Evolutionary conservation across 495 filamentous ascomycete genomes (phyloP).

Genomic region (Lophiotrema nucula): DNA sequence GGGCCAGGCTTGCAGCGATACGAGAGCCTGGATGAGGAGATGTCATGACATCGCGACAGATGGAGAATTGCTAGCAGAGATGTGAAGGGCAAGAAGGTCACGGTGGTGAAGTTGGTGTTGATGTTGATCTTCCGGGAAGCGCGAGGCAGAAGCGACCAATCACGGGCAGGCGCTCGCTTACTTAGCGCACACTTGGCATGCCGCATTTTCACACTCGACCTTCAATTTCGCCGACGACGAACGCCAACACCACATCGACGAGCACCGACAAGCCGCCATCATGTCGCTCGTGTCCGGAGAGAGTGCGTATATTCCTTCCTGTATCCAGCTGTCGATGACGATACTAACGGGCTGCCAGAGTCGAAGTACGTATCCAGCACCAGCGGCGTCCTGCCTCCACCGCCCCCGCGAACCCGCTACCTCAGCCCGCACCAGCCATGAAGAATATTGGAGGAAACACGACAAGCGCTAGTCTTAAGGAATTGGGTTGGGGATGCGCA

Average conservation of each 20-base stretch:
- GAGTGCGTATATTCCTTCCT: no score
- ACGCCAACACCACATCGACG: slow-evolving; percentile 15
- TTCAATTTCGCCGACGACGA: not conserved
- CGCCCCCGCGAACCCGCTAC: not conserved
- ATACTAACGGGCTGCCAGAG: no score
- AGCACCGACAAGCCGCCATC: slow-evolving; percentile 30
- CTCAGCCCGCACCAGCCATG: not conserved
- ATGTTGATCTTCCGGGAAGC: not conserved
- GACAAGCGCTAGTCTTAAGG: not conserved
- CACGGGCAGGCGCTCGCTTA: not conserved
- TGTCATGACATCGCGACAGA: not conserved
- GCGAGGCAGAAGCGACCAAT: not conserved
- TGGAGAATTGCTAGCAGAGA: not conserved
- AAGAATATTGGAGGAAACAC: not conserved
- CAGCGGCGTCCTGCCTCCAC: not conserved
- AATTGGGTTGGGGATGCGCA: not conserved
- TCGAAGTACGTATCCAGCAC: slow-evolving; percentile 49
- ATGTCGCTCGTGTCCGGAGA: slow-evolving; percentile 62
- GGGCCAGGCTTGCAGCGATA: not conserved
- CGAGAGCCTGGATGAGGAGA: not conserved
- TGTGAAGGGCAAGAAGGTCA: not conserved
- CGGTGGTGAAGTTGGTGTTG: not conserved
- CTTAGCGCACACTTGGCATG: slow-evolving; percentile 23
- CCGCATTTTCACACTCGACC: slow-evolving; percentile 17
- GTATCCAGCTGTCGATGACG: no score